Base-by-base conservation (phyloP, 1,284 basidiomycete genomes). In the Crocinoboletus sp. region DNA sequence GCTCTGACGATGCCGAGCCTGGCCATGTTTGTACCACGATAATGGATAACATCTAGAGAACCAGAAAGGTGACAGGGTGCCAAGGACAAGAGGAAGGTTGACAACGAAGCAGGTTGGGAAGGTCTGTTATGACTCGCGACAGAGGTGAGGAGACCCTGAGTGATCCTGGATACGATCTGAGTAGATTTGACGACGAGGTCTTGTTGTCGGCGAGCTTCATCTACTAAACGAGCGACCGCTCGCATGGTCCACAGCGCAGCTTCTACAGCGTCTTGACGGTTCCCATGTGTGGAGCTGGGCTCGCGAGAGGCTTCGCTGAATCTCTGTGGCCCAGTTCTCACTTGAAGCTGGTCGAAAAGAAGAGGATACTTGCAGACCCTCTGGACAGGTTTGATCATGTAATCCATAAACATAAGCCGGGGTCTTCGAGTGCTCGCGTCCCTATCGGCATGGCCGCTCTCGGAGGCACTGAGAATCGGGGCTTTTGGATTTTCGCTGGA, bases 281-380 rank as follows among this genome's bases (percentile, higher is more conserved):
- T 28, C 12, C 34, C 33, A n/a, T 36, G 35, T 6, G 41, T 12
- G 23, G 42, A 34, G n/a, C 13, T 34, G 22, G 44, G 37, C 20
- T 41, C 25, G 23, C 35, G 28, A 17, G 38, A 41, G 24, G 20
- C 38, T 20, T 70, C 58, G 46, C 69, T 67, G 17, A 63, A 63
- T 52, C 55, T 43, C 45, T 47, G 51, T 50, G 29, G 32, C 9
- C 35, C 45, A 10, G 60, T 67, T 31, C 65, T 60, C n/a, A 69
- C 64, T 40, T 76, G 73, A 38, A 96, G 76, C 55, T 89, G 81
- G 46, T 84, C 82, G 28, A 97, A 77, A 11, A 97, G 75, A 32
- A 96, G 74, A 8, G 92, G 91, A 61, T 97, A 97, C 57, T 86
- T 89, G 74, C 92, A 94, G 36, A 94, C 84, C 31, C 91, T 73